Base-by-base conservation (phyloP, 176 grass and related monocot species). In the Oryza glumipatula region DNA sequence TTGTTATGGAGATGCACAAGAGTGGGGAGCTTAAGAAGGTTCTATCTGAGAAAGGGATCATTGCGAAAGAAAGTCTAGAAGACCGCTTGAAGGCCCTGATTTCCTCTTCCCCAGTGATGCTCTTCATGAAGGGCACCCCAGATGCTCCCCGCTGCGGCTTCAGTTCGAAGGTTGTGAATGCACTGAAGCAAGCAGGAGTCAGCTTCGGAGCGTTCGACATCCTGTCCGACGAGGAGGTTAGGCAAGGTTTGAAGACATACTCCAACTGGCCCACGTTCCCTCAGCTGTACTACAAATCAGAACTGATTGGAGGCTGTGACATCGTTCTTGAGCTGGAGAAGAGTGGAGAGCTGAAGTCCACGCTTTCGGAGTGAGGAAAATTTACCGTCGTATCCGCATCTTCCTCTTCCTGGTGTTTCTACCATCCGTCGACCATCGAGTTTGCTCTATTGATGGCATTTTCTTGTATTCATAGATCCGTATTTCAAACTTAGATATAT, bases 191-290 rank as follows among this genome's bases (percentile, higher is more conserved):
- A 19, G 96, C 93, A 84, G 94, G 82, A 17, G 26, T 99, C 52
- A 92, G 67, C 56, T 99, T 96, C 71, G 91, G 88, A 58, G 94
- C 85, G 11, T 99, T 99, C 2, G 97, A 99, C 85, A 99, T 99
- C 43, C 86, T 96, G 54, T 85, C 89, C 2, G 78, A 99, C 3
- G 97, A 99, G 16, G 94, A 92, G 45, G 90, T 99, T 28, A 87
- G 97, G 38, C 94, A 99, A 80, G 94, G 94, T 36, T 77, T 99
- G 76, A 99, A 99, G 88, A 83, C 89, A 17, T 96, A 88, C 84
- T 92, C 94, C 6, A 99, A 96, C 66, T 99, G 97, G 97, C 97
- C 97, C 30, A 99, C 97, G 3, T 99, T 88, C 35, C 97, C 97
- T 38, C 97, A 99, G 63, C 83, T 99, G n/a, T 99, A 99, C 81